Conservation (phyloP, 305 asterid genomes). For the Solanum aculeatissimum region DNA sequence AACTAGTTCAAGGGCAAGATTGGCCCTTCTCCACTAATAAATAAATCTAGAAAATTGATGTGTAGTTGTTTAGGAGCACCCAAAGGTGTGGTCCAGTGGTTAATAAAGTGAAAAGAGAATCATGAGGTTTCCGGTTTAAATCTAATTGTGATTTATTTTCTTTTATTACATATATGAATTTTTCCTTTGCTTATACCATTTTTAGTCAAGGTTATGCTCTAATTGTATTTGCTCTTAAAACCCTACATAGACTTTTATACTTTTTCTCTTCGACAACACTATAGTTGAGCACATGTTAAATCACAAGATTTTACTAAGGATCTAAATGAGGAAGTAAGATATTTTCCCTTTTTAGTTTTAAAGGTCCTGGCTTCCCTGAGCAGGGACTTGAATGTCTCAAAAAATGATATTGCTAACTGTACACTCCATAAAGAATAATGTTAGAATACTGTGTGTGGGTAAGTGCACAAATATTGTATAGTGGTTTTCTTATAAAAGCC, state of each 20-base stretch:
- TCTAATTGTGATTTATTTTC: neutral
- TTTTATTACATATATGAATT: neutral
- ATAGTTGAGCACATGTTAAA: neutral
- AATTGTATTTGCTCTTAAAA: neutral
- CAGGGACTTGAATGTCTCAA: neutral
- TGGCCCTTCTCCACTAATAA: neutral
- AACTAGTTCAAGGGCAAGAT: neutral
- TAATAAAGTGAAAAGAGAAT: neutral
- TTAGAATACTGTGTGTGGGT: neutral
- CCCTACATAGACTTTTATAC: neutral
- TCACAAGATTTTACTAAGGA: neutral
- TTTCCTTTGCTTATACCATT: neutral
- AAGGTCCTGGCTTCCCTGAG: neutral
- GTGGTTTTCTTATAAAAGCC: neutral
- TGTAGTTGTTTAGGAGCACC: neutral
- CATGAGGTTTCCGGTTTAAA: neutral
- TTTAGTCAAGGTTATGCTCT: neutral
- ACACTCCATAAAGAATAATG: neutral
- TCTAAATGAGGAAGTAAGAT: neutral
- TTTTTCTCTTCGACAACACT: neutral
- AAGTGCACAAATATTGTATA: neutral
- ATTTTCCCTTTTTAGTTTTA: neutral
- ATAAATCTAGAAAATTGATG: neutral
- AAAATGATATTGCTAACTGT: neutral
- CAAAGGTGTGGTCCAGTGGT: neutral